phyloP scores from a whole-genome alignment of 208 protist genomes.

The Crithidia mellificae region DNA sequence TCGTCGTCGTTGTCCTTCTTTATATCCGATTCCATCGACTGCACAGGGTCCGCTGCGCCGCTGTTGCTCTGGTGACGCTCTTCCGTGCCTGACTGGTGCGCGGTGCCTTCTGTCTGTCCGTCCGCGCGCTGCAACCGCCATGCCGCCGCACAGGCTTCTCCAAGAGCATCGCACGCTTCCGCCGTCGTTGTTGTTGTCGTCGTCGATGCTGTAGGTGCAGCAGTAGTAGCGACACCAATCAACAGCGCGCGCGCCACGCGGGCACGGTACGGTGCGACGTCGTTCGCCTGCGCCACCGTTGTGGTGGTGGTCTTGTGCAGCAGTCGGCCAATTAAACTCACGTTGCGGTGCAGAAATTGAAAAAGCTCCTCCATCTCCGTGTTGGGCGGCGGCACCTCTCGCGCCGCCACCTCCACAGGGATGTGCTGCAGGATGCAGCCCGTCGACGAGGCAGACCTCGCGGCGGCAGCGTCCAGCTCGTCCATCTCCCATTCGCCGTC shows the following conservation, averaged over 20 bases:
- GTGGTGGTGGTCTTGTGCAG: conserved; percentile 45
- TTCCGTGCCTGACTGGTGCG: too few relatives aligned
- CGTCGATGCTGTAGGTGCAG: too few relatives aligned
- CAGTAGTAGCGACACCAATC: too few relatives aligned
- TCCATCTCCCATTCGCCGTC: conserved; percentile 10
- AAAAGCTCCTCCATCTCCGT: conserved; percentile 66
- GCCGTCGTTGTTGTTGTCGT: too few relatives aligned
- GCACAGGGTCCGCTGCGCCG: too few relatives aligned
- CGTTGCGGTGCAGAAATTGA: conserved; percentile 42
- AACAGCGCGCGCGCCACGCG: conserved; percentile 31
- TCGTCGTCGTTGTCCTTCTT: too few relatives aligned
- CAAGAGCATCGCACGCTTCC: too few relatives aligned
- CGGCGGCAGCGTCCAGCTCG: neutral
- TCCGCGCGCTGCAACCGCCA: conserved; percentile 28
- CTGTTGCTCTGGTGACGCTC: too few relatives aligned
- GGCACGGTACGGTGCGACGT: conserved; percentile 27
- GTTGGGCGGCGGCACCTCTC: conserved; percentile 28
- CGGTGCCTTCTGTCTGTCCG: conserved; percentile 15
- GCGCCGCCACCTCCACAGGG: conserved; percentile 1
- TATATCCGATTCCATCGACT: too few relatives aligned
- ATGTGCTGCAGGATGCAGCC: conserved; percentile 16
- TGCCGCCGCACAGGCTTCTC: conserved; percentile 16
- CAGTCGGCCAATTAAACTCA: conserved; percentile 33
- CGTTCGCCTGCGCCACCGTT: conserved; percentile 33
- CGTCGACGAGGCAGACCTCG: neutral